Evolutionary conservation across 2,329 filamentous ascomycete species (phyloP), one percentile per base, ranked within the genome.

Genomic region (Simplicillium sp.): DNA sequence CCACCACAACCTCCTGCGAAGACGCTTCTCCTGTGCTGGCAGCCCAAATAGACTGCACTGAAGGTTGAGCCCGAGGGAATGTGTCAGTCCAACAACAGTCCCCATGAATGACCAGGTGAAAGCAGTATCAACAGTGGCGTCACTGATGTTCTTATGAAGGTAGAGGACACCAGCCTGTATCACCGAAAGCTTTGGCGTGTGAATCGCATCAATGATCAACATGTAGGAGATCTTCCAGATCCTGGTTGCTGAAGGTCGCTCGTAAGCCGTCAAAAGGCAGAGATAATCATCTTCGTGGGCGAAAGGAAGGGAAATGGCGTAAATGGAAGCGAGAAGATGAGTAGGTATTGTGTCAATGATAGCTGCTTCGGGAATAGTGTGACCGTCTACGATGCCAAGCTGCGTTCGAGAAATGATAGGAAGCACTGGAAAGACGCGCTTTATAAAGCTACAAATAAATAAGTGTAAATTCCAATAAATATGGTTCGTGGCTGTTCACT

Each of bases 1-100:
- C 62, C 62, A 65, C 60, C 61, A 65, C 7, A 65, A 46, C 6
- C 62, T 50, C 15, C 58, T 47, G 2, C 61, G 55, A 7, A 64
- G 49, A 9, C 59, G 51, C 39, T 62, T 62, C 39, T 64, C 61
- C 53, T 57, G 59, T 2, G 51, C 46, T 2, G 61, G 60, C 34
- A 64, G 56, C 3, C 58, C 59, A 56, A 60, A 62, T 46, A 54
- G 54, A 8, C 51, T 53, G 31, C 54, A 60, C 43, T 64, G 59
- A 3, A 63, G 50, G 39, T 63, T 58, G 17, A 64, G 48, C 1
- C 59, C 60, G 2, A 64, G 49, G 11, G 54, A 55, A 7, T 50
- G 51, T 1, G 59, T 54, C 6, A 64, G 41, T 4, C 55, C 60
- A 6, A 61, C 56, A 2, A 57, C 49, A 43, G 50, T 57, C 13